phyloP scores from a whole-genome alignment of 495 filamentous ascomycete species.

The Hypoxylon perforatum region DNA sequence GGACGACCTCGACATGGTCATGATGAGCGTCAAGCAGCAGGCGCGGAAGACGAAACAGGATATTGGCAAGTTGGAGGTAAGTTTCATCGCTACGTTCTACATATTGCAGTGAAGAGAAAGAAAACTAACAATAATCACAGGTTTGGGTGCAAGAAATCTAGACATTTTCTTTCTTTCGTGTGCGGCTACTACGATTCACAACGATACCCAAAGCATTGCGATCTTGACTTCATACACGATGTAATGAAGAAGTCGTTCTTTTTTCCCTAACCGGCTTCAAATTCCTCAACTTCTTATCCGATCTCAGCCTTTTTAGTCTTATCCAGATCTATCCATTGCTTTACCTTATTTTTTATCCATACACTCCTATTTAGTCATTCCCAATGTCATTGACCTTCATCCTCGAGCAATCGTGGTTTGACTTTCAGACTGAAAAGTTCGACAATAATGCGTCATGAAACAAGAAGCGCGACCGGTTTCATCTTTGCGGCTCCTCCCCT shows the following conservation, averaged over 20 bases:
- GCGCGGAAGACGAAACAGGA: slow-evolving; percentile 80
- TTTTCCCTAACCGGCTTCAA: slow-evolving; percentile 10
- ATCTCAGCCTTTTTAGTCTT: slow-evolving; percentile 8
- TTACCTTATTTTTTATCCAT: slow-evolving; percentile 20
- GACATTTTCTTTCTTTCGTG: slow-evolving; percentile 39
- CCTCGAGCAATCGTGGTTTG: slow-evolving; percentile 23
- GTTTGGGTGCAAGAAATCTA: slow-evolving; percentile 75
- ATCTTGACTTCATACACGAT: slow-evolving; percentile 43
- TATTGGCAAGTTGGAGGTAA: slow-evolving; percentile 96
- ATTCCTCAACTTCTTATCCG: slow-evolving; percentile 19
- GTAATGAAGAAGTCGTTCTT: slow-evolving; percentile 45
- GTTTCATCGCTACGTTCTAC: slow-evolving; percentile 39
- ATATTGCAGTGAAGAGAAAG: background rate
- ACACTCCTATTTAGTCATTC: slow-evolving; percentile 25
- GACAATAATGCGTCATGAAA: slow-evolving; percentile 38
- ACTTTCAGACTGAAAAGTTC: no score
- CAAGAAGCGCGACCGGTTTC: slow-evolving; percentile 33
- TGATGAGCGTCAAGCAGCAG: slow-evolving; percentile 70
- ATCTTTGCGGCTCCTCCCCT: slow-evolving; percentile 9
- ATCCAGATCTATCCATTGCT: slow-evolving; percentile 1
- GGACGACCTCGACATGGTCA: slow-evolving; percentile 91
- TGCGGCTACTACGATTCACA: slow-evolving; percentile 41
- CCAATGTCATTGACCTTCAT: background rate
- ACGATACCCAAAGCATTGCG: slow-evolving; percentile 50
- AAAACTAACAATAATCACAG: slow-evolving; percentile 52